These are phyloP conservation scores for Solanum hybrid DNA, from an alignment of 305 asterid genomes.

Conservation along the genomic window DNA sequence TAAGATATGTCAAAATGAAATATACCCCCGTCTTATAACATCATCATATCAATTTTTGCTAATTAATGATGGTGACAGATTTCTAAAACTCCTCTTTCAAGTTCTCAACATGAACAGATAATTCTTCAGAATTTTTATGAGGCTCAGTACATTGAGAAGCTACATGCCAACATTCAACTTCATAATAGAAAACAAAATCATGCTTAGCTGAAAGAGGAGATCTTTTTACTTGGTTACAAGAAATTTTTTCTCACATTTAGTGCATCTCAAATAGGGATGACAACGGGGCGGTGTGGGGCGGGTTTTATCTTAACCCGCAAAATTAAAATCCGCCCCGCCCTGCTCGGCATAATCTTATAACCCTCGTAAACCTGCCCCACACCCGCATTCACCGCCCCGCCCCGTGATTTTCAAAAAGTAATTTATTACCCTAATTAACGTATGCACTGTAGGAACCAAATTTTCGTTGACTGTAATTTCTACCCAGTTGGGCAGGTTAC, in stretches of 20 bases:
- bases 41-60: neutral
- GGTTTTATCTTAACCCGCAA: neutral
- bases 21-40: neutral
- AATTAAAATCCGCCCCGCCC: neutral
- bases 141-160: conserved; percentile 1
- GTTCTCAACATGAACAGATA: neutral
- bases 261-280: neutral
- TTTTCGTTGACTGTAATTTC: neutral
- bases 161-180: neutral
- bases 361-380: neutral
- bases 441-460: neutral
- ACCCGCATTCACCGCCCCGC: neutral
- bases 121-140: neutral
- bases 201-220: neutral
- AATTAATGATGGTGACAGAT: neutral
- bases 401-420: neutral
- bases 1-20: neutral
- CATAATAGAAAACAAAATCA: neutral
- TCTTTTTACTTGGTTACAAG: neutral
- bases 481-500: neutral
- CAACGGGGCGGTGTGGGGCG: neutral
- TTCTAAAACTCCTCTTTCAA: neutral
- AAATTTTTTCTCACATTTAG: neutral
- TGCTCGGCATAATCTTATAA: neutral
- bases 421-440: neutral